Evolutionary conservation across 768 basidiomycete species (phyloP).

Genomic region (Rhizopogon vesiculosus): DNA sequence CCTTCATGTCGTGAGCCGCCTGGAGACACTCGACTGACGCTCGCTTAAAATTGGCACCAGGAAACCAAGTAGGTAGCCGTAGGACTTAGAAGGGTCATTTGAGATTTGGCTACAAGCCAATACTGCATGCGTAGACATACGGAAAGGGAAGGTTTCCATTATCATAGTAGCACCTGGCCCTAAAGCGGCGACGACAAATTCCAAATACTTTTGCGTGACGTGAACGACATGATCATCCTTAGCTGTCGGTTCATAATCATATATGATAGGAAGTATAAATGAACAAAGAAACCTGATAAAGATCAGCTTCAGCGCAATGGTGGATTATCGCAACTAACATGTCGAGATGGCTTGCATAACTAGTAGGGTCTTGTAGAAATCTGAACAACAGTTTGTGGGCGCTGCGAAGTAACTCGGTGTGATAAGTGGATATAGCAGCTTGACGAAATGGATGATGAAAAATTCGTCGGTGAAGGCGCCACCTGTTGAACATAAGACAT

Average conservation of each 20-base stretch:
- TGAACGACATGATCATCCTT: constrained; percentile 18
- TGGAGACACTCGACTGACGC: background rate
- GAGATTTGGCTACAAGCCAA: background rate
- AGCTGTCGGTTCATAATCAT: constrained; percentile 16
- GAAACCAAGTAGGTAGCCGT: constrained; percentile 21
- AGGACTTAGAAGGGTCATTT: constrained; percentile 11
- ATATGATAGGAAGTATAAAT: constrained; percentile 22
- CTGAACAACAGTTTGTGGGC: constrained; percentile 27
- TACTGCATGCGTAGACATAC: constrained; percentile 8
- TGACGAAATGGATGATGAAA: constrained; percentile 30
- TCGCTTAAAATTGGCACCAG: constrained; percentile 5
- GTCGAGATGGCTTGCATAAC: constrained; percentile 19
- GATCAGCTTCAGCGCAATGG: background rate
- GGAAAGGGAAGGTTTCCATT: constrained; percentile 19
- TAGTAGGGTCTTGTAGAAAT: constrained; percentile 24
- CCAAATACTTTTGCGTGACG: constrained; percentile 13
- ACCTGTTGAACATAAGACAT: constrained; percentile 7
- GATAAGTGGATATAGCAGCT: constrained; percentile 22
- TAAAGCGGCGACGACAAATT: constrained; percentile 10
- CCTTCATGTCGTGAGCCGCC: constrained; percentile 17
- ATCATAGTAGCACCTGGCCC: constrained; percentile 18
- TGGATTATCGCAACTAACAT: constrained; percentile 12
- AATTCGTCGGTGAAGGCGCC: constrained; percentile 31
- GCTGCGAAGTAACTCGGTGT: constrained; percentile 28
- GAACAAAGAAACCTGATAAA: constrained; percentile 20